These are phyloP conservation scores for Zhuliangozyma blackwelliae DNA, from an alignment of 1,139 yeast genomes.

Conservation along the genomic window DNA sequence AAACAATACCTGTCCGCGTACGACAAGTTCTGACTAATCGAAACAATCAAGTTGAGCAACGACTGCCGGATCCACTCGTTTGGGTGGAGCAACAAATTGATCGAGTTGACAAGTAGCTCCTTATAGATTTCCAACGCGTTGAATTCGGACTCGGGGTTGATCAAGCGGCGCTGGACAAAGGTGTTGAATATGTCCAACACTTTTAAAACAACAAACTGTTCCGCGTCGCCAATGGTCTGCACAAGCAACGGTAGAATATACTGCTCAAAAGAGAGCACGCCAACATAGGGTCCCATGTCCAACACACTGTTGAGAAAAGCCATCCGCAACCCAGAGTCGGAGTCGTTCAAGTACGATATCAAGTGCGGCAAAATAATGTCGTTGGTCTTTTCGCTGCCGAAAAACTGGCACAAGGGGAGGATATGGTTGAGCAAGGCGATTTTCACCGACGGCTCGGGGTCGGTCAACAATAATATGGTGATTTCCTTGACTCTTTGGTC, in stretches of 20 bases:
- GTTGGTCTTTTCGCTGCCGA: constrained; percentile 84
- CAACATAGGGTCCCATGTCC: constrained; percentile 74
- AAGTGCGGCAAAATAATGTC: constrained; percentile 86
- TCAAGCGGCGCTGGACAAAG: constrained; percentile 29
- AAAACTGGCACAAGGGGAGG: constrained; percentile 70
- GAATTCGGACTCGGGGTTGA: constrained; percentile 36
- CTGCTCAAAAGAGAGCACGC: constrained; percentile 78
- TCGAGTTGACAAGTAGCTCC: constrained; percentile 30
- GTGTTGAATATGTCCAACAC: constrained; percentile 60
- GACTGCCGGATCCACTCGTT: constrained; percentile 82
- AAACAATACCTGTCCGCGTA: constrained; percentile 82
- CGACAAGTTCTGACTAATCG: constrained; percentile 58
- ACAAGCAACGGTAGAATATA: constrained; percentile 79
- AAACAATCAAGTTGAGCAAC: constrained; percentile 55
- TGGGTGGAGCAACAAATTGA: constrained; percentile 63
- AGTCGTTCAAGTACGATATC: constrained; percentile 85
- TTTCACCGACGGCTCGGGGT: constrained; percentile 60
- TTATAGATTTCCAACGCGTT: constrained; percentile 39
- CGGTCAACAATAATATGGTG: constrained; percentile 65
- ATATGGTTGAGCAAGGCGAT: constrained; percentile 66
- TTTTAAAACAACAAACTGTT: constrained; percentile 76
- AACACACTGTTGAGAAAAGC: constrained; percentile 76
- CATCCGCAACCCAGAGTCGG: constrained; percentile 60
- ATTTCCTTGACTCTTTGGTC: constrained; percentile 57
- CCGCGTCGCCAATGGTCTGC: constrained; percentile 79